Evolutionary conservation across 192 early-diverging fungal species (phyloP).

Genomic region (Spinellus fusiger): DNA sequence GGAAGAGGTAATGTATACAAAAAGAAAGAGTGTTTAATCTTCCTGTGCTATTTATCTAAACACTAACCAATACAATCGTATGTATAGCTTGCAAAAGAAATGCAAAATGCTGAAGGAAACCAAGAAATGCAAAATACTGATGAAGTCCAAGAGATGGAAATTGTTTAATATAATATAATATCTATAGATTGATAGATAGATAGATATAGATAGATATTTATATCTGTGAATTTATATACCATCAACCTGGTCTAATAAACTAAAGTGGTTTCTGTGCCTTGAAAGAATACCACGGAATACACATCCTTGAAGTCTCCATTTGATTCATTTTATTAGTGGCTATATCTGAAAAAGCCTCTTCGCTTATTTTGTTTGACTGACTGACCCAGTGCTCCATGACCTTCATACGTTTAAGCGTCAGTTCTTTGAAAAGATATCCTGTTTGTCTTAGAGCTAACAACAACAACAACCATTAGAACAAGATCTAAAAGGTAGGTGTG

Average conservation of each 20-base stretch:
- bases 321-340: background rate
- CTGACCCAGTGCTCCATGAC: conserved; percentile 2
- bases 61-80: too few relatives aligned
- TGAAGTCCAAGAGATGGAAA: background rate
- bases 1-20: conserved; percentile 44
- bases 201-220: background rate
- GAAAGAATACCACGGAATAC: too few relatives aligned
- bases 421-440: conserved; percentile 26
- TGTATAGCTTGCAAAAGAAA: conserved; percentile 13
- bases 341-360: too few relatives aligned
- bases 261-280: too few relatives aligned
- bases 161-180: background rate
- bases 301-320: too few relatives aligned
- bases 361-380: background rate
- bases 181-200: background rate
- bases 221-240: too few relatives aligned
- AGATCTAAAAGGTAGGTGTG: background rate
- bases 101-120: background rate
- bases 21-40: background rate
- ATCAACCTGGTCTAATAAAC: too few relatives aligned
- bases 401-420: background rate
- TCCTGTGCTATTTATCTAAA: too few relatives aligned
- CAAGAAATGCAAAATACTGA: conserved; percentile 8
- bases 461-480: background rate
- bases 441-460: conserved; percentile 16